Conservation (phyloP, 495 filamentous ascomycete genomes). For the Hypoxylon fuscum region DNA sequence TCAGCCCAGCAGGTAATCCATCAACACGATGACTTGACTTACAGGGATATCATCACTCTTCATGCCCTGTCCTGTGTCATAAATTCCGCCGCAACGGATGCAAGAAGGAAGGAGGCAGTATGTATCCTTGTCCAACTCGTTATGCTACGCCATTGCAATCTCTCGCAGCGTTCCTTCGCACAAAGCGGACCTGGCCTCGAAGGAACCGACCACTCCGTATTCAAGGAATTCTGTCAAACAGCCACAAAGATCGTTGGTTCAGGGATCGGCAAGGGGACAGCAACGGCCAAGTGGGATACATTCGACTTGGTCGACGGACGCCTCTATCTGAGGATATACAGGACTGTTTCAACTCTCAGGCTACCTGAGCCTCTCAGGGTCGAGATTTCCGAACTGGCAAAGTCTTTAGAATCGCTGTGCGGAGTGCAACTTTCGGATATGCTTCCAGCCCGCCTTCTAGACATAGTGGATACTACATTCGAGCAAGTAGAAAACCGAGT, state of each 20-base stretch:
- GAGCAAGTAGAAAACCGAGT: not conserved
- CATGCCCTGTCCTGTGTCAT: constrained; percentile 23
- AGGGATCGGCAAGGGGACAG: constrained; percentile 11
- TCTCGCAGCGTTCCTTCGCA: constrained; percentile 40
- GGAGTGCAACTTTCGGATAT: constrained; percentile 31
- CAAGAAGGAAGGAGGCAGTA: constrained; percentile 12
- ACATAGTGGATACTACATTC: not conserved
- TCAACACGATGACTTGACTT: constrained; percentile 9
- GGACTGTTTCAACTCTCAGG: constrained; percentile 12
- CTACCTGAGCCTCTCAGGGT: constrained; percentile 26
- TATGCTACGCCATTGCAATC: constrained; percentile 34
- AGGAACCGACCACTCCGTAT: constrained; percentile 22
- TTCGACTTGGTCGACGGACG: constrained; percentile 74
- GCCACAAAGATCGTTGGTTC: constrained; percentile 7
- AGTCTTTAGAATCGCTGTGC: constrained; percentile 38
- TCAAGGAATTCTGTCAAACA: constrained; percentile 27
- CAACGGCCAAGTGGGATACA: constrained; percentile 54
- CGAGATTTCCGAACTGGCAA: constrained; percentile 11
- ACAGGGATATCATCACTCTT: constrained; percentile 26
- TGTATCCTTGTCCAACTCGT: constrained; percentile 47
- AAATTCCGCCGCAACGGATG: not conserved
- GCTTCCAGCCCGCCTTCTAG: not conserved
- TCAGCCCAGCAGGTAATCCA: not conserved
- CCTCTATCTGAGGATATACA: constrained; percentile 50
- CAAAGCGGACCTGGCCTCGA: constrained; percentile 2